Evolutionary conservation across 495 filamentous ascomycete species (phyloP), one percentile per base, ranked within the genome.

Genomic region (Lophiostoma macrostomum): DNA sequence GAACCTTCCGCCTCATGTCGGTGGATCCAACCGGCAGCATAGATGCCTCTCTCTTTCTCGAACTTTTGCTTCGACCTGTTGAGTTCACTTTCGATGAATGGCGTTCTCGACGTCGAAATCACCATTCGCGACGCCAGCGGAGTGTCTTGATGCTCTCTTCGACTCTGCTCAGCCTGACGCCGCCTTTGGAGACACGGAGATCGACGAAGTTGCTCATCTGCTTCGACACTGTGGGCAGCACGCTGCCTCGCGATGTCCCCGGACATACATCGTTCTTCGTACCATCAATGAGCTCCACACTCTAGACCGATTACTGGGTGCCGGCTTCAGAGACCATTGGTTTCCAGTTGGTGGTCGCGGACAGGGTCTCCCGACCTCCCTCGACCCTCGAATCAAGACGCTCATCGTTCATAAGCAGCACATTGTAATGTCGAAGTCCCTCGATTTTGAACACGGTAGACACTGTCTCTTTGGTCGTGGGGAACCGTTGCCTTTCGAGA

Each of bases 391-490:
- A 16, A 4, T 50, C 8, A 24, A 22, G 12, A 25, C 52, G 14
- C n/a, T 4, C 6, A 37, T 62, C 18, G 37, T 47, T 13, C 14
- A 30, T 20, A 36, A 31, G 23, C 59, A 62, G 27, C 10, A 7
- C 22, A n/a, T 54, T 2, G 50, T 63, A 25, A 39, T 60, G 16
- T 59, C 60, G 12, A 50, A 59, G 25, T 53, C 56, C 3, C n/a
- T 63, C 5, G 56, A 60, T 24, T 35, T 60, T 13, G 60, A 59
- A 34, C 49, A 51, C 20, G 56, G 60, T 28, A 39, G 39, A 22
- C 60, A 60, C 30, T 28, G 18, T 10, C 32, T 55, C 43, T 63
- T 60, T 25, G 4, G 16, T 7, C 10, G 35, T 27, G 56, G 28
- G 13, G 56, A 59, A 27, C 5, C 55, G 34, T 10, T 51, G 11